phyloP scores from a whole-genome alignment of 495 filamentous ascomycete species.

The Extremus antarcticus region DNA sequence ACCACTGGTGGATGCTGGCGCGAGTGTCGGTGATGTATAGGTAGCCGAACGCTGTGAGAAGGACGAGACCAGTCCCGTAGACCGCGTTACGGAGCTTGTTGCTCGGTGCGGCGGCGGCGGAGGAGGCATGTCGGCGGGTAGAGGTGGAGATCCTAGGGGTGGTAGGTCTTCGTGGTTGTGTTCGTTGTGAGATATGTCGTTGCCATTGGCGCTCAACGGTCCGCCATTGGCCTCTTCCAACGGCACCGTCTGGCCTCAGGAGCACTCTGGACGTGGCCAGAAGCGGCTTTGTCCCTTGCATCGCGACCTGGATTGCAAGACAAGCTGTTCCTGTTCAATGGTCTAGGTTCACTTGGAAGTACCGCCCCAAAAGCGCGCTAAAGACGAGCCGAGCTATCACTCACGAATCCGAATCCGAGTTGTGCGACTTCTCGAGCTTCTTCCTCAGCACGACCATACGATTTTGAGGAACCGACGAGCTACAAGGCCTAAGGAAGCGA shows the following conservation, averaged over 20 bases:
- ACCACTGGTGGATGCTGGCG: constrained; percentile 70
- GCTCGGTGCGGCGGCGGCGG: background rate
- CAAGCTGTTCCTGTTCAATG: too few relatives aligned
- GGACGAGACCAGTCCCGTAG: constrained; percentile 44
- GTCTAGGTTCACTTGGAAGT: too few relatives aligned
- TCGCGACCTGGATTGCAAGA: background rate
- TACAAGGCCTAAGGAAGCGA: too few relatives aligned
- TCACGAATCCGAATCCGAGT: background rate
- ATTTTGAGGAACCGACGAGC: too few relatives aligned
- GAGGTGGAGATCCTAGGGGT: background rate
- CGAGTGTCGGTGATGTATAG: constrained; percentile 85
- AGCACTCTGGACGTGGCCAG: background rate
- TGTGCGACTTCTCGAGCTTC: background rate
- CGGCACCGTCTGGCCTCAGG: background rate
- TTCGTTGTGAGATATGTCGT: background rate
- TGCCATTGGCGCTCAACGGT: constrained; percentile 2
- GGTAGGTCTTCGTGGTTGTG: background rate
- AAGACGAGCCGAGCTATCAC: background rate
- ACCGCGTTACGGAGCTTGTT: constrained; percentile 20
- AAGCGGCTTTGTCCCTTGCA: background rate
- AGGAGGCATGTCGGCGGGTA: background rate
- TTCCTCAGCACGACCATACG: background rate
- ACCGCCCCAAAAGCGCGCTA: too few relatives aligned
- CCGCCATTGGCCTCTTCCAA: background rate
- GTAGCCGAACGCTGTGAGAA: constrained; percentile 46